Base-by-base conservation (phyloP, 2,329 filamentous ascomycete genomes). In the Pyrenophora seminiperda region DNA sequence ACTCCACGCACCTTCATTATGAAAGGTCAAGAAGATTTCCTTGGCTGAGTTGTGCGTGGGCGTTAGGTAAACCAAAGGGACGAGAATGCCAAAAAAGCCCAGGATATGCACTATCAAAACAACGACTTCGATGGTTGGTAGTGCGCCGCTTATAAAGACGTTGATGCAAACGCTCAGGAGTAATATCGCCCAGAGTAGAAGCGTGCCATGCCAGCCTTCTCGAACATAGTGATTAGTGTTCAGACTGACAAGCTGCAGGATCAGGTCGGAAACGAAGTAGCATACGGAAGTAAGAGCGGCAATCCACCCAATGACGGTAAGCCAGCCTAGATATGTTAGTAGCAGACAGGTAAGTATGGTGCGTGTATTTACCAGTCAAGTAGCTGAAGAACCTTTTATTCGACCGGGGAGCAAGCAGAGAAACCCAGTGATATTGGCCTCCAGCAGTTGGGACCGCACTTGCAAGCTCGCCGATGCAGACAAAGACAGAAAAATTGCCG, bases 61-160 rank as follows among this genome's bases (percentile, higher is more conserved):
- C 1, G 68, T 63, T 17, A 72, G 47, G 33, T 72, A 72, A 2
- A 70, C 66, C 39, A 72, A 14, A 0, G 70, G 67, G 18, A 81
- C 76, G 9, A 83, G 63, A 46, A 81, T 77, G 0, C 75, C 79
- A 48, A 82, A 79, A 60, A 82, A 79, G 3, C 80, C 80, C 11
- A 78, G 61, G n/a, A 82, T 67, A 48, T 83, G 80, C 3, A 82
- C 59, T 19, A 80, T 72, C 6, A 81, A 65, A 17, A 80, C 72
- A 11, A 78, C 55, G 1, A 77, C 76, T 61, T 84, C 81, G 34
- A 81, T 71, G 1, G 74, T 65, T 0, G 79, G 80, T 2, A 83
- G 66, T 3, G 76, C 63, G 3, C 72, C 73, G 6, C 77, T 78
- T 11, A 77, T 67, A 20, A 79, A 72, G 2, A 76, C 73, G 59